Conservation (phyloP, 2,329 filamentous ascomycete genomes). For the Aspergillus pseudoglaucus region DNA sequence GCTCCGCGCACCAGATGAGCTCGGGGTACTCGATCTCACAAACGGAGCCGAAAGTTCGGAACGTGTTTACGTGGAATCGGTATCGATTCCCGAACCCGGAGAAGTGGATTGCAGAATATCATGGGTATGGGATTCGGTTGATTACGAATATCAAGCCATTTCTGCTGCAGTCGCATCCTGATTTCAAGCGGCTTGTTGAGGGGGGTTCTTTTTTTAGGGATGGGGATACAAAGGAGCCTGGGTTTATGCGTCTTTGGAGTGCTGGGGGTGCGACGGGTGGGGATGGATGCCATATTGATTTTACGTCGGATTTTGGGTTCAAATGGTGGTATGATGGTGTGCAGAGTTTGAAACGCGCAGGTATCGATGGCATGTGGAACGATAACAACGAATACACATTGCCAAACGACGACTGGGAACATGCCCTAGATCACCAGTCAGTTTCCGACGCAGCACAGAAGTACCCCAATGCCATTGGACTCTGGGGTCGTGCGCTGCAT, state of each 20-base stretch:
- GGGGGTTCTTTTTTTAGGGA: conserved; percentile 60
- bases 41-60: conserved; percentile 60
- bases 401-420: conserved; percentile 59
- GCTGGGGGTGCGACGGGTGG: conserved; percentile 64
- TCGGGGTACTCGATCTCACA: conserved; percentile 66
- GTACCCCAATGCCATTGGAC: conserved; percentile 50
- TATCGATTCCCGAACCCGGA: conserved; percentile 65
- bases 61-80: conserved; percentile 65
- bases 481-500: conserved; percentile 64
- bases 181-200: conserved; percentile 55
- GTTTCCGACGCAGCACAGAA: conserved; percentile 32
- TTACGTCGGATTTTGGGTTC: conserved; percentile 61
- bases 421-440: conserved; percentile 47
- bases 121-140: conserved; percentile 58
- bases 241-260: conserved; percentile 62
- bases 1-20: conserved; percentile 66
- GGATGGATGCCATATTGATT: conserved; percentile 66
- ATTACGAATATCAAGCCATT: conserved; percentile 71
- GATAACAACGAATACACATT: conserved; percentile 72
- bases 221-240: conserved; percentile 46
- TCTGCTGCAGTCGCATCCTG: conserved; percentile 59
- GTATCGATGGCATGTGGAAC: conserved; percentile 71
- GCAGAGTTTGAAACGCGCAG: conserved; percentile 53
- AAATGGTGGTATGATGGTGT: conserved; percentile 68
- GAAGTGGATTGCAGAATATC: conserved; percentile 56